Evolutionary conservation across 2,329 filamentous ascomycete species (phyloP).

Genomic region (Colletotrichum karsti): DNA sequence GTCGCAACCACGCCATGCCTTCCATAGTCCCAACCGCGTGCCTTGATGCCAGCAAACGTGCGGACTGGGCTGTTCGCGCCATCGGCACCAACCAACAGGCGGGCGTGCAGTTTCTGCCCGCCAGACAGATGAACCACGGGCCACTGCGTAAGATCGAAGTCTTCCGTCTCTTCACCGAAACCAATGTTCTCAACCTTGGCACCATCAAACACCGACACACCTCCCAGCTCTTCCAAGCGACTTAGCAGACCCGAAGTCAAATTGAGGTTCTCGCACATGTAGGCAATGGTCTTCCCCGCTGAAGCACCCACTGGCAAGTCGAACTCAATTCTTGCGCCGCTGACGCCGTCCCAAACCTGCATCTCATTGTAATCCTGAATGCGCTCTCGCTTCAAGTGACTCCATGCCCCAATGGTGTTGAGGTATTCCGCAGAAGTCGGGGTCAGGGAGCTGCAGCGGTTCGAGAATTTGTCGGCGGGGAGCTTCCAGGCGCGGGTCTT

Average conservation of each 20-base stretch:
- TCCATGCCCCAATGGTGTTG: conserved; percentile 85
- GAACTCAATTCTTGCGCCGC: conserved; percentile 88
- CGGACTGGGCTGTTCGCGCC: conserved; percentile 95
- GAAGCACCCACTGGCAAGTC: conserved; percentile 68
- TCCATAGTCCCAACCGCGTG: conserved; percentile 91
- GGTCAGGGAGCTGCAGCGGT: conserved; percentile 94
- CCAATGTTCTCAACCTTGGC: conserved; percentile 83
- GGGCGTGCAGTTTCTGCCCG: conserved; percentile 75
- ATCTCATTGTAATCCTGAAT: conserved; percentile 93
- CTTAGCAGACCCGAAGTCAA: conserved; percentile 80
- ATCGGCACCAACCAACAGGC: conserved; percentile 91
- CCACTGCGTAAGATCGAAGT: conserved; percentile 85
- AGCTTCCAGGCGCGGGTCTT: conserved; percentile 74
- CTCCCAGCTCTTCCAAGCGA: conserved; percentile 74
- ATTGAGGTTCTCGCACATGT: conserved; percentile 97
- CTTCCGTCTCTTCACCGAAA: conserved; percentile 74
- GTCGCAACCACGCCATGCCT: conserved; percentile 93
- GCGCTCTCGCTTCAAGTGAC: conserved; percentile 74
- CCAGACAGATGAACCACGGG: conserved; percentile 80
- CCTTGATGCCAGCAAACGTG: conserved; percentile 85
- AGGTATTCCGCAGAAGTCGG: conserved; percentile 87
- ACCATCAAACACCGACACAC: conserved; percentile 77
- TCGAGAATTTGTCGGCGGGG: conserved; percentile 78
- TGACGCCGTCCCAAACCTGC: conserved; percentile 98
- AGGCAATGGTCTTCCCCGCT: conserved; percentile 77